Evolutionary conservation across 2,329 filamentous ascomycete genomes (phyloP).

Genomic region (Mollisiaceae sp.): DNA sequence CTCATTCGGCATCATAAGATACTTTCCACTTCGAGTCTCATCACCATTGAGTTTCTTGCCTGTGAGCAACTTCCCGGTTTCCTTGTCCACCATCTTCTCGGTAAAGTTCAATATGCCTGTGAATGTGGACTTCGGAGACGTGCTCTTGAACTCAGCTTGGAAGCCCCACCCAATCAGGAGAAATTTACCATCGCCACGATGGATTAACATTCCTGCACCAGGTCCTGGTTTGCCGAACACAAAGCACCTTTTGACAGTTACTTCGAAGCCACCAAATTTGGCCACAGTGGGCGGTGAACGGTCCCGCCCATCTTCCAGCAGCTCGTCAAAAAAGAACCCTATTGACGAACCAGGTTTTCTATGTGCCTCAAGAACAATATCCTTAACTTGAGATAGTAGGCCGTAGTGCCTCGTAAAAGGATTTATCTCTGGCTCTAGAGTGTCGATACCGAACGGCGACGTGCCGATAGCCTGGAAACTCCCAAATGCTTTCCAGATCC

Average conservation of each 20-base stretch:
- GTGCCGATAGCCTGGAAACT: conserved; percentile 44
- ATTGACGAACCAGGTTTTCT: conserved; percentile 41
- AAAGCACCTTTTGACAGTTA: conserved; percentile 50
- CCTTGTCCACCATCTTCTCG: conserved; percentile 48
- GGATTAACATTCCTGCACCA: conserved; percentile 48
- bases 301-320: conserved; percentile 39
- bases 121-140: conserved; percentile 45
- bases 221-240: conserved; percentile 51
- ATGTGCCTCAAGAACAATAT: conserved; percentile 49
- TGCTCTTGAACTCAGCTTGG: conserved; percentile 43
- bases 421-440: conserved; percentile 42
- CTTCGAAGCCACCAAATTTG: conserved; percentile 44
- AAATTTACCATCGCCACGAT: conserved; percentile 47
- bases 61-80: conserved; percentile 45
- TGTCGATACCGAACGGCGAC: conserved; percentile 50
- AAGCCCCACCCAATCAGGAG: conserved; percentile 53
- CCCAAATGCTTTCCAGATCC: conserved; percentile 48
- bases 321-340: conserved; percentile 52
- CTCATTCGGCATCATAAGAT: conserved; percentile 57
- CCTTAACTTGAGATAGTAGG: conserved; percentile 44
- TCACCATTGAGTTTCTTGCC: conserved; percentile 49
- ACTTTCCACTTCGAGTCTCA: conserved; percentile 53
- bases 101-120: conserved; percentile 50
- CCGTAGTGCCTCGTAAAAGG: conserved; percentile 48
- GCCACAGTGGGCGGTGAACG: conserved; percentile 38